phyloP scores from a whole-genome alignment of 1,284 basidiomycete species.

The Wallemia mellicola region DNA sequence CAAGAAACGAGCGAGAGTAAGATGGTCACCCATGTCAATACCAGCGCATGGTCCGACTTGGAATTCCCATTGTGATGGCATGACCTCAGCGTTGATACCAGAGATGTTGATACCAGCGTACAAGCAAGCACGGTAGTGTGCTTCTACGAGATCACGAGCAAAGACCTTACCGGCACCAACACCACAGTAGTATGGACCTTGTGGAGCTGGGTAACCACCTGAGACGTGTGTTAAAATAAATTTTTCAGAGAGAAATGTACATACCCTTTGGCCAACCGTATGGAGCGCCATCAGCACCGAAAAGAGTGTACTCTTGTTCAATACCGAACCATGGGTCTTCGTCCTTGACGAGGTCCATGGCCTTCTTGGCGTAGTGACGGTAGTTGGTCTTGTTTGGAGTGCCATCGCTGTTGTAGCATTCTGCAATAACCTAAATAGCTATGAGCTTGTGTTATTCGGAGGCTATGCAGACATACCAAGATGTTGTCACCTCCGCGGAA shows the following conservation, averaged over 20 bases:
- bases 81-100: conserved; percentile 98
- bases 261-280: conserved; percentile 96
- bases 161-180: conserved; percentile 91
- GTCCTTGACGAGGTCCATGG: conserved; percentile 65
- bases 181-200: conserved; percentile 99
- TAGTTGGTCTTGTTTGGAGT: conserved; percentile 93
- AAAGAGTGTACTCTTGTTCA: conserved; percentile 97
- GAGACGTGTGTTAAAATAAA: no score
- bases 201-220: conserved; percentile 96
- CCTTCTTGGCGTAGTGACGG: conserved; percentile 66
- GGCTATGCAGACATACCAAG: conserved; percentile 33
- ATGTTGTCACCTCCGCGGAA: conserved; percentile 98
- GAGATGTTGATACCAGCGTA: conserved; percentile 95
- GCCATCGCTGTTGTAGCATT: conserved; percentile 96
- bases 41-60: conserved; percentile 97
- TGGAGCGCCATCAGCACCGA: conserved; percentile 69
- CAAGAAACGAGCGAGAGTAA: conserved; percentile 87
- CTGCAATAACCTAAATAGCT: conserved; percentile 29
- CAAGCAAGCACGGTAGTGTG: conserved; percentile 74
- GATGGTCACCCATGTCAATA: conserved; percentile 93
- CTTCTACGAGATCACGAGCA: conserved; percentile 94
- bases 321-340: conserved; percentile 87
- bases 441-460: neutral
- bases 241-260: no score
- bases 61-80: conserved; percentile 99